A percentile compares a stretch with the other conserved stretches of the same genome.
Conservation (phyloP, 1,284 basidiomycete genomes). For the Termitomyces sp. region DNA sequence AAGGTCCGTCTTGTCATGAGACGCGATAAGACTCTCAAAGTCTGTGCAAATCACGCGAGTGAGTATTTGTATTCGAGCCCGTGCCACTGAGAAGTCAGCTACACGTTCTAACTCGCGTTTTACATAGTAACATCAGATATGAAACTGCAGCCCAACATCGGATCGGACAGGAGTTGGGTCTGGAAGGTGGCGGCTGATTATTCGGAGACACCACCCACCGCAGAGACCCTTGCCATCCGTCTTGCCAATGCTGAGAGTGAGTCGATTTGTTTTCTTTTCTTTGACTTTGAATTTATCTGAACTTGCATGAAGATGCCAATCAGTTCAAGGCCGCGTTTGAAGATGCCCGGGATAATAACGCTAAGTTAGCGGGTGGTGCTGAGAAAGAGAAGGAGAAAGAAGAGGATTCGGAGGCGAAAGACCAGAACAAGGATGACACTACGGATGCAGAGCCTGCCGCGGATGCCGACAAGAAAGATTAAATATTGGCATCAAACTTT, state of each 20-base stretch:
- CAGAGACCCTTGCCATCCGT: constrained; percentile 96
- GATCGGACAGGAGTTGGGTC: constrained; percentile 99
- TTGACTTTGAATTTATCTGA: constrained; percentile 10
- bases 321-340: constrained; percentile 89
- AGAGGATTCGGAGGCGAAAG: constrained; percentile 17
- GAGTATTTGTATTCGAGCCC: constrained; percentile 35
- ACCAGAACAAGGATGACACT: constrained; percentile 25
- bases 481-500: constrained; percentile 7
- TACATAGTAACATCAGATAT: constrained; percentile 81
- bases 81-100: background rate
- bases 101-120: background rate
- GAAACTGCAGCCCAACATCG: constrained; percentile 96
- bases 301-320: constrained; percentile 61
- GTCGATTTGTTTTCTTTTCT: constrained; percentile 29
- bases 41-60: constrained; percentile 98
- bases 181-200: constrained; percentile 97
- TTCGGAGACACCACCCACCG: constrained; percentile 81
- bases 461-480: constrained; percentile 27
- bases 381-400: constrained; percentile 27
- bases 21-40: constrained; percentile 99
- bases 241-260: constrained; percentile 96
- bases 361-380: constrained; percentile 30
- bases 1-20: constrained; percentile 98
- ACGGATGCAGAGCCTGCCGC: constrained; percentile 25
- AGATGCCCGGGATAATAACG: constrained; percentile 73